These are phyloP conservation scores for Oropetium thomaeum DNA, from an alignment of 176 grass and related monocot species.

Conservation along the genomic window DNA sequence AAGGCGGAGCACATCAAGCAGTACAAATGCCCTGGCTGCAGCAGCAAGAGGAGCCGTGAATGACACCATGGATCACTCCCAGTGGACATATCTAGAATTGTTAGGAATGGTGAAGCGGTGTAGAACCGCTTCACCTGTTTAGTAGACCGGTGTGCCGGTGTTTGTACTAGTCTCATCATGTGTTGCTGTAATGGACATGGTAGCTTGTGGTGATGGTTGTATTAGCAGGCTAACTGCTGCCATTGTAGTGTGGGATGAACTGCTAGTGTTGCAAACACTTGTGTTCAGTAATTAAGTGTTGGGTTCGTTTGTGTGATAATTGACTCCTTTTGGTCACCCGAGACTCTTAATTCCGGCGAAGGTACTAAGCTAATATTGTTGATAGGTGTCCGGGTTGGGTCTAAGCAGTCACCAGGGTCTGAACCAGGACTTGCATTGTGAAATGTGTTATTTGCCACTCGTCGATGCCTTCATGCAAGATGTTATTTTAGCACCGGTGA, in stretches of 20 bases:
- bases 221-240: constrained; percentile 42
- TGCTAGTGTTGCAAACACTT: constrained; percentile 16
- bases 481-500: too few species aligned
- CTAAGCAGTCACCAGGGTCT: neutral
- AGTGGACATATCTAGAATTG: constrained; percentile 32
- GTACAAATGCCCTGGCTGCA: constrained; percentile 77
- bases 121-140: constrained; percentile 20
- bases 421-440: neutral
- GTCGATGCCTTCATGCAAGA: too few species aligned
- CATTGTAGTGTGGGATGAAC: constrained; percentile 24
- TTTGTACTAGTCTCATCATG: constrained; percentile 31
- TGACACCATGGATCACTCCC: neutral
- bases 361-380: neutral
- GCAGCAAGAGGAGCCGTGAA: constrained; percentile 71
- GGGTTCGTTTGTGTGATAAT: constrained; percentile 33
- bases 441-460: neutral
- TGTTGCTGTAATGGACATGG: constrained; percentile 33
- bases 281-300: constrained; percentile 27
- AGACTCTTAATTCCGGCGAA: neutral
- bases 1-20: constrained; percentile 89
- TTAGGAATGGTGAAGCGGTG: constrained; percentile 30
- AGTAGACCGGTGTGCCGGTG: neutral
- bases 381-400: neutral
- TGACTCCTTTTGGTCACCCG: neutral
- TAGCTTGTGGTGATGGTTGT: constrained; percentile 29